These are phyloP conservation scores for Kalmusia sp. DNA, from an alignment of 2,329 filamentous ascomycete species.

Conservation along the genomic window DNA sequence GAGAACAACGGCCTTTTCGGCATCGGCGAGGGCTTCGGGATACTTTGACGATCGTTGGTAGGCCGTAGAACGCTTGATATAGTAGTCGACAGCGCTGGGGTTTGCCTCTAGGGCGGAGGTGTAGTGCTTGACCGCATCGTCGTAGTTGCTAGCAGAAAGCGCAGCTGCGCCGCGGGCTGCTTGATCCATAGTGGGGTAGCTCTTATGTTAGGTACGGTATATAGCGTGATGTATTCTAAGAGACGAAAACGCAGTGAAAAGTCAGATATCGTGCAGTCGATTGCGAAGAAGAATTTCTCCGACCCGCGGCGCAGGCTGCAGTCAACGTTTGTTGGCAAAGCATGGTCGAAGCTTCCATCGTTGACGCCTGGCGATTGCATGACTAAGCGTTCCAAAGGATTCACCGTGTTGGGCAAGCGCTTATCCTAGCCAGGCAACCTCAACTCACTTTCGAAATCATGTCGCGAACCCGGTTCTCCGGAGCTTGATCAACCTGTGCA, in stretches of 20 bases:
- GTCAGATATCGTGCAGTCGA: too few species aligned
- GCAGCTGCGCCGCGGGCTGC: constrained; percentile 66
- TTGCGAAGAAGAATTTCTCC: too few species aligned
- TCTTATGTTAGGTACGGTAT: background rate
- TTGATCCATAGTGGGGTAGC: constrained; percentile 56
- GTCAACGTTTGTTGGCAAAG: constrained; percentile 2
- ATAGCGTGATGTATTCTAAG: too few species aligned
- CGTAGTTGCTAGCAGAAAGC: constrained; percentile 68
- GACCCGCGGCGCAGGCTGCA: constrained; percentile 9
- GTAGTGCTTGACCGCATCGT: constrained; percentile 70
- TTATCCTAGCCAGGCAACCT: background rate
- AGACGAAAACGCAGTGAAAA: too few species aligned
- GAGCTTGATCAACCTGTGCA: too few species aligned
- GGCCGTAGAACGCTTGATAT: constrained; percentile 81
- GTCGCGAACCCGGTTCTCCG: too few species aligned
- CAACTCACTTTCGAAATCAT: background rate
- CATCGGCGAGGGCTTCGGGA: constrained; percentile 56
- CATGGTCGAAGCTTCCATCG: constrained; percentile 1
- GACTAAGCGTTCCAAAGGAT: background rate
- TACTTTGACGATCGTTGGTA: constrained; percentile 67
- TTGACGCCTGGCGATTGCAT: background rate
- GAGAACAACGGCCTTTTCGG: constrained; percentile 61
- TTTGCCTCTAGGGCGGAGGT: constrained; percentile 69
- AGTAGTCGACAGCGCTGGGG: constrained; percentile 76
- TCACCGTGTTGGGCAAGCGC: background rate